These are phyloP conservation scores for Aspergillus costaricaensis DNA, from an alignment of 2,329 filamentous ascomycete genomes.

Conservation along the genomic window DNA sequence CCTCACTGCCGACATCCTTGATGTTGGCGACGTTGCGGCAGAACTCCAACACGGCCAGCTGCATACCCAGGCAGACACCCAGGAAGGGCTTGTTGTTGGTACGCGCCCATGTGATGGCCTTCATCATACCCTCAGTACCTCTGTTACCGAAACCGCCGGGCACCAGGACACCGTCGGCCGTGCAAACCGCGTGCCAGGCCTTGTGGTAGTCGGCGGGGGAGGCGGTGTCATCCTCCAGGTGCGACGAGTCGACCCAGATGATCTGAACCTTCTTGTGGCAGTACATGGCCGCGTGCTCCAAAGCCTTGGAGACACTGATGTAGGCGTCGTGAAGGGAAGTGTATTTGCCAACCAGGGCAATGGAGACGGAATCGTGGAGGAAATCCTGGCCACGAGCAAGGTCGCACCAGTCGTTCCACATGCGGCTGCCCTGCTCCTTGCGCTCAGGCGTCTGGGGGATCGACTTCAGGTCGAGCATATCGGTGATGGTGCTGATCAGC, in stretches of 20 bases:
- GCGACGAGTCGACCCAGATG: slow-evolving; percentile 79
- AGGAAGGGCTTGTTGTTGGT: slow-evolving; percentile 79
- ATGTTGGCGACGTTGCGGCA: slow-evolving; percentile 74
- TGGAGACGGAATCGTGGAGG: slow-evolving; percentile 69
- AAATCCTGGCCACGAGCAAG: slow-evolving; percentile 69
- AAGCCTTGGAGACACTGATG: slow-evolving; percentile 76
- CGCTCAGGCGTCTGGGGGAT: slow-evolving; percentile 56
- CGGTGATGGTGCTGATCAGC: slow-evolving; percentile 67
- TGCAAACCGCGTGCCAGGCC: slow-evolving; percentile 79
- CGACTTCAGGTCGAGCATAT: slow-evolving; percentile 65
- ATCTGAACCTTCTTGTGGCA: slow-evolving; percentile 78
- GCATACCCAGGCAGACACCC: slow-evolving; percentile 90
- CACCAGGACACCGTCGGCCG: slow-evolving; percentile 56
- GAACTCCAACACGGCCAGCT: slow-evolving; percentile 87
- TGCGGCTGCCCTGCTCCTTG: slow-evolving; percentile 63
- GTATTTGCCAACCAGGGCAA: slow-evolving; percentile 93
- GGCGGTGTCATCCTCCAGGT: slow-evolving; percentile 69
- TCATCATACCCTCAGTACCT: slow-evolving; percentile 88
- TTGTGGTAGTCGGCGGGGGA: slow-evolving; percentile 77
- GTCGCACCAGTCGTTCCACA: slow-evolving; percentile 77
- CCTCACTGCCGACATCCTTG: slow-evolving; percentile 56
- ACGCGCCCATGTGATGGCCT: slow-evolving; percentile 82
- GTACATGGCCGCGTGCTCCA: slow-evolving; percentile 90
- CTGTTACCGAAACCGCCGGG: slow-evolving; percentile 80
- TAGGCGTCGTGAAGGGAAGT: slow-evolving; percentile 82